phyloP scores from a whole-genome alignment of 2,329 filamentous ascomycete species.

The Hymenoscyphus salicellus region DNA sequence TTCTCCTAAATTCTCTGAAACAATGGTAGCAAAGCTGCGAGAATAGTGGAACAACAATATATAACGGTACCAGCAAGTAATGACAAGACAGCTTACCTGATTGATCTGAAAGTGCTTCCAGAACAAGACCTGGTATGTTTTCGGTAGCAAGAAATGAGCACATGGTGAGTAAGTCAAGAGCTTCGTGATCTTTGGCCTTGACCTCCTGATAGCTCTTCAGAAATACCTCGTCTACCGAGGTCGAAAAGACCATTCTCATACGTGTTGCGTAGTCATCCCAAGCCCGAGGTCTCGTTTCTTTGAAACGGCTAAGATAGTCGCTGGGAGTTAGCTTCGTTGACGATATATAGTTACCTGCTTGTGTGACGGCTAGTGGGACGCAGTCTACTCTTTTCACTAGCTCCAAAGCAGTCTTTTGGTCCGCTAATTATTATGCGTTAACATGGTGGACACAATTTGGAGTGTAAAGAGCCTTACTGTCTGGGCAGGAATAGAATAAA shows the following conservation, averaged over 20 bases:
- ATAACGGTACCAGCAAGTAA: too few species aligned
- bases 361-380: background rate
- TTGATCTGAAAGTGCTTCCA: background rate
- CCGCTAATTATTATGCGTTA: background rate
- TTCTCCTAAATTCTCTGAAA: too few species aligned
- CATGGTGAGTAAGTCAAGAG: conserved; percentile 1
- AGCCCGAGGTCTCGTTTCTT: background rate
- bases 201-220: background rate
- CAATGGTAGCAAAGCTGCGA: too few species aligned
- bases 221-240: conserved; percentile 2
- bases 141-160: conserved; percentile 1
- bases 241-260: conserved; percentile 2
- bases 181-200: conserved; percentile 1
- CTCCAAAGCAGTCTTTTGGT: background rate
- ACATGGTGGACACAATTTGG: background rate
- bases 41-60: too few species aligned
- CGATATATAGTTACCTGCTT: background rate
- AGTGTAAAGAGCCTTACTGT: background rate
- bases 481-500: background rate
- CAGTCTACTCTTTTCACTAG: background rate
- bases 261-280: conserved; percentile 3
- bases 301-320: background rate
- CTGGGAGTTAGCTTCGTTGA: background rate
- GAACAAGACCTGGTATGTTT: background rate
- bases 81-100: background rate